Base-by-base conservation (phyloP, 2,329 filamentous ascomycete species). In the Aspergillus ustus region DNA sequence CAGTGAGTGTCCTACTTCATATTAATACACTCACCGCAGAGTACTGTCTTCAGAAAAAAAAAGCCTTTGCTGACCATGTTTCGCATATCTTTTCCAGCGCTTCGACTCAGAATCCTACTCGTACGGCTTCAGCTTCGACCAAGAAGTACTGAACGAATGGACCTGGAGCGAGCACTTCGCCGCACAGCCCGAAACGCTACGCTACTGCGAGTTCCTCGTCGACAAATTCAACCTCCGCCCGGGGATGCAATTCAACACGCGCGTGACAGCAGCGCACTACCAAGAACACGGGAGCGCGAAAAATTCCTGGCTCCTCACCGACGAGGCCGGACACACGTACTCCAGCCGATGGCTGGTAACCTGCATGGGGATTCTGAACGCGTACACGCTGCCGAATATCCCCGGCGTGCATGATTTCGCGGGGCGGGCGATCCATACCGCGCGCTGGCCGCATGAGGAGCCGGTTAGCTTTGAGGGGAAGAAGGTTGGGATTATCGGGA, bases 401-500 rank as follows among this genome's bases (percentile, higher is more conserved):
- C 63, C 70, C 0, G 81, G 80, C 1, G 29, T 70, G 19, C 68
- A 75, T 8, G 62, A 63, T 2, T 89, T 86, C 73, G 72, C 79
- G 55, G 86, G 85, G 8, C 69, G 73, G 7, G 71, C 87, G 4
- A 77, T 87, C 48, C 86, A 89, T 68, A 83, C 83, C 0, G 82
- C 86, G 1, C 77, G 80, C 43, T 89, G 85, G 85, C 80, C 84
- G 1, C 71, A 82, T 5, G 77, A 80, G 19, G 77, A 80, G 19
- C 40, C 62, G 1, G 73, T 84, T 8, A 77, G 84, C n/a, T 72
- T 85, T 7, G 69, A 69, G 1, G 80, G 74, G 28, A 84, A 84
- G 63, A 74, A 75, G 9, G 82, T 85, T 25, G 80, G 81, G 6
- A 70, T 87, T n/a, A 81, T 87, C 53, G 85, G 85, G 17, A 85